These are phyloP conservation scores for Nicotiana benthamiana DNA, from an alignment of 257 asterid genomes.

Conservation along the genomic window DNA sequence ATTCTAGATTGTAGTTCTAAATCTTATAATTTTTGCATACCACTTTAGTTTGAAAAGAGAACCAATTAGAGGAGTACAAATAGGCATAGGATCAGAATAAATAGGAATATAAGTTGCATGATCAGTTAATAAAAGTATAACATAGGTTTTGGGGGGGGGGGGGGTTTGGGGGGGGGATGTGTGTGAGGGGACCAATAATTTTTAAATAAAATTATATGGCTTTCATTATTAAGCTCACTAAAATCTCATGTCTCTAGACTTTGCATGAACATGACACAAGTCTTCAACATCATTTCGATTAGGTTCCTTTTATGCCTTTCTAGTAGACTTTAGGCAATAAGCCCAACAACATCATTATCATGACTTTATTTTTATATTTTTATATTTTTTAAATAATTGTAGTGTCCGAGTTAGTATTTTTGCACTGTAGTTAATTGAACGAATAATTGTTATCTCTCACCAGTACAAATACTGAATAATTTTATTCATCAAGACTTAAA, in stretches of 20 bases:
- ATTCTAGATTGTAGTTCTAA: background rate
- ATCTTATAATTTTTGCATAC: background rate
- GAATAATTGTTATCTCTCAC: accelerated
- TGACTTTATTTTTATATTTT: too few relatives aligned
- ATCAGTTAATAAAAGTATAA: background rate
- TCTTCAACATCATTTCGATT: constrained; percentile 15
- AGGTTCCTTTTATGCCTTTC: background rate
- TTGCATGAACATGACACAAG: constrained; percentile 11
- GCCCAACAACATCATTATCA: too few relatives aligned
- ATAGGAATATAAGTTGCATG: background rate
- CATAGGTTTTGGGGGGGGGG: too few relatives aligned
- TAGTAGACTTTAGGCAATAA: background rate
- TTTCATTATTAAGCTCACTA: background rate
- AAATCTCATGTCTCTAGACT: background rate
- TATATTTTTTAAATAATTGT: too few relatives aligned
- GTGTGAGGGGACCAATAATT: too few relatives aligned
- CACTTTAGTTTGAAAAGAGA: background rate
- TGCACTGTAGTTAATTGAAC: too few relatives aligned
- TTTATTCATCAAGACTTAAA: too few relatives aligned
- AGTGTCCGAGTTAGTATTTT: too few relatives aligned
- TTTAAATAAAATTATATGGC: background rate
- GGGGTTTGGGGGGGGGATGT: too few relatives aligned
- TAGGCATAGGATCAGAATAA: background rate
- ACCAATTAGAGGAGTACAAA: background rate
- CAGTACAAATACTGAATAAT: accelerated